phyloP scores from a whole-genome alignment of 164 flowering plant genomes.

The Protea cynaroides region DNA sequence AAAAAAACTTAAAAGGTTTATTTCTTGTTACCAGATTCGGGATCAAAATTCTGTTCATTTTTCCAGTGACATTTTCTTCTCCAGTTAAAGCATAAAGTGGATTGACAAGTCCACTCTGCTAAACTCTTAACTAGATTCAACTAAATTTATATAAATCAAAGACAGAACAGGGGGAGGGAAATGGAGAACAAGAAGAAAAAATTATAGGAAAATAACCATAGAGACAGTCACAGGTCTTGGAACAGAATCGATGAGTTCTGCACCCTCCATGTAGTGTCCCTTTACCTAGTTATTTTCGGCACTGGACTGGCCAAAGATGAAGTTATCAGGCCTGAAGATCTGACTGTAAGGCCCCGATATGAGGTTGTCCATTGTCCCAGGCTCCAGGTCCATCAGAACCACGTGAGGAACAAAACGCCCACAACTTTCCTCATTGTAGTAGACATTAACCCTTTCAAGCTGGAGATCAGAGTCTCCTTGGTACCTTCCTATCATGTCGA shows the following conservation, averaged over 20 bases:
- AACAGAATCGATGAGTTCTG: constrained; percentile 27
- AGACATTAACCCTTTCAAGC: constrained; percentile 34
- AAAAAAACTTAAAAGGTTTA: no score
- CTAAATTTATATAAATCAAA: background rate
- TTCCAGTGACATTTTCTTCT: no score
- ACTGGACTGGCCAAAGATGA: constrained; percentile 32
- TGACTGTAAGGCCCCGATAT: constrained; percentile 35
- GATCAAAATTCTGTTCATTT: no score
- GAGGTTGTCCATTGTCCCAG: constrained; percentile 35
- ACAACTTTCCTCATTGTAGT: constrained; percentile 40
- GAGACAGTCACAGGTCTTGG: constrained; percentile 24
- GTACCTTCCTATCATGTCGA: constrained; percentile 35
- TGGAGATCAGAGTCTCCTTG: constrained; percentile 29
- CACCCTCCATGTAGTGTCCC: constrained; percentile 27
- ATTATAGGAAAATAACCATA: constrained; percentile 10
- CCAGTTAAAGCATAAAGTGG: no score
- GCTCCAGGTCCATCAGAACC: constrained; percentile 39
- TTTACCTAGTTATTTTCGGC: constrained; percentile 32
- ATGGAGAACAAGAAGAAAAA: background rate
- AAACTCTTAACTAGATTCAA: no score
- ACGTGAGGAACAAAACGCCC: constrained; percentile 37
- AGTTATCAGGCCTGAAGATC: constrained; percentile 31
- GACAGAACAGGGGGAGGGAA: background rate
- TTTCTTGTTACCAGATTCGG: no score
- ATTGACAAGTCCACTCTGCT: no score